Evolutionary conservation across 768 basidiomycete genomes (phyloP), one percentile per base, ranked within the genome.

Genomic region (Boletus fagicola): DNA sequence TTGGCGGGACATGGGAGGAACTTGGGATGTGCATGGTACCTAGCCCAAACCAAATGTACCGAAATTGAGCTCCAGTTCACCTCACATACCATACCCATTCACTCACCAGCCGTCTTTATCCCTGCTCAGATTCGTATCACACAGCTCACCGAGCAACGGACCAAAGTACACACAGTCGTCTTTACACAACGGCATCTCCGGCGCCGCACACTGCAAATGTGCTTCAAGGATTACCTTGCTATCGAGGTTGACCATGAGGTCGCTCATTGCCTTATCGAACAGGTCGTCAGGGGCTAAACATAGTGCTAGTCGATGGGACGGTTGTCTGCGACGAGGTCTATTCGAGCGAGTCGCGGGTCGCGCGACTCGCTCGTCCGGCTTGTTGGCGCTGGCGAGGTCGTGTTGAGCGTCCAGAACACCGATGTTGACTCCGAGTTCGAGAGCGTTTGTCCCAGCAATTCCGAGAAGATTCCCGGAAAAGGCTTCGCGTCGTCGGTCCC

Each of bases 361-460:
- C 78, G 47, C 94, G 84, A 1, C 93, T 94, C 13, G 92, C 93
- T 63, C 93, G 79, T 31, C 94, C 92, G 15, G 88, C 84, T 82
- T 96, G 92, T 77, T 96, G 94, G 42, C 88, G 80, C 92, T 94
- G 62, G 5, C 35, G 28, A 28, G 3, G 28, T 28, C 4, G 28
- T 6, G 5, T 28, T 28, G 5, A 28, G 26, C 26, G 4, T 26
- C 26, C 4, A 26, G 26, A 26, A 26, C 26, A 26, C 26, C 26
- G 38, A 94, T 94, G 64, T 94, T 92, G n/a, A 94, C 87, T 15
- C 92, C 92, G 8, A 96, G 82, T 70, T 96, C 94, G 79, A 0
- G 93, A 93, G 64, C n/a, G n/a, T 93, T 95, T 0, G 93, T 96
- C 0, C 92, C 90, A 33, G 95, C 80, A 45, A 95, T 88, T 13